Conservation (phyloP, 495 filamentous ascomycete species). For the Aspergillus egyptiacus region DNA sequence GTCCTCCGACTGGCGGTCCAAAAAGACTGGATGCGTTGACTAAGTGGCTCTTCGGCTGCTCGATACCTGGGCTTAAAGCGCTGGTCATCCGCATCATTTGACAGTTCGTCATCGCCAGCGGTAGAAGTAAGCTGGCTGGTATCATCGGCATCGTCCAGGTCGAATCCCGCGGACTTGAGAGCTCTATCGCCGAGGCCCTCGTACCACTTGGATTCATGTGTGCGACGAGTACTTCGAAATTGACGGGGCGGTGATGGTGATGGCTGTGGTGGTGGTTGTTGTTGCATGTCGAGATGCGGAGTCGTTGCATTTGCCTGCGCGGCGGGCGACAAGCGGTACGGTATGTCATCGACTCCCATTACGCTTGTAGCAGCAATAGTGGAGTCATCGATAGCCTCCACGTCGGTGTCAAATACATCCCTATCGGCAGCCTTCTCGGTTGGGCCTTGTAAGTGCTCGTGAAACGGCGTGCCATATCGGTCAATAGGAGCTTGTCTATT, state of each 20-base stretch:
- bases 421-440: constrained; percentile 21
- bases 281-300: constrained; percentile 18
- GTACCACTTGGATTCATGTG: constrained; percentile 33
- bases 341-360: constrained; percentile 30
- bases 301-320: constrained; percentile 4
- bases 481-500: constrained; percentile 18
- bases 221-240: constrained; percentile 23
- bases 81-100: constrained; percentile 27
- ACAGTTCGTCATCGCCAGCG: constrained; percentile 33
- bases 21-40: constrained; percentile 38
- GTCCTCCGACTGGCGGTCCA: constrained; percentile 35
- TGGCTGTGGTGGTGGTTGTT: constrained; percentile 19
- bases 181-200: constrained; percentile 32
- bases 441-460: constrained; percentile 13
- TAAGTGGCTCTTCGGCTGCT: constrained; percentile 33
- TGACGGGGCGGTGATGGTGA: constrained; percentile 18
- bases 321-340: constrained; percentile 23
- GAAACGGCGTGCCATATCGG: constrained; percentile 18
- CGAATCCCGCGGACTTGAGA: constrained; percentile 34
- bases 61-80: constrained; percentile 26
- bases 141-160: constrained; percentile 29
- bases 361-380: constrained; percentile 41
- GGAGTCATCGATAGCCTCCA: constrained; percentile 43
- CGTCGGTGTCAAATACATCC: constrained; percentile 43
- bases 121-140: constrained; percentile 32